Evolutionary conservation across 805 yeast genomes (phyloP).

Genomic region (Alloascoidea africana): DNA sequence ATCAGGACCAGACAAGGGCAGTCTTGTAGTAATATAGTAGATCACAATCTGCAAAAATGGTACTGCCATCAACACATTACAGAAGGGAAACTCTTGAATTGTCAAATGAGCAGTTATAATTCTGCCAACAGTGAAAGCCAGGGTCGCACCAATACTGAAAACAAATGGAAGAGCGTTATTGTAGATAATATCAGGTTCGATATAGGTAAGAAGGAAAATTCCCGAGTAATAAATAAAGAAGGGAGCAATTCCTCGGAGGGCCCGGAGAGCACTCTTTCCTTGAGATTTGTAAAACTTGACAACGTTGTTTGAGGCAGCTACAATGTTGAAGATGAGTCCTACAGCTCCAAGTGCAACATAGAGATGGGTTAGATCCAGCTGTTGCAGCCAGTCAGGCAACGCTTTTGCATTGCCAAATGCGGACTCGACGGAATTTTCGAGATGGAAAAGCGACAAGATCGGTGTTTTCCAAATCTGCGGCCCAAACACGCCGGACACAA

Average conservation of each 20-base stretch:
- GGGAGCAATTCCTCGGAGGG: conserved; percentile 44
- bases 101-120: conserved; percentile 82
- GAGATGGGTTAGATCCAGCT: conserved; percentile 22
- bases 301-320: conserved; percentile 56
- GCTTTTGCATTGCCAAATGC: too few relatives aligned
- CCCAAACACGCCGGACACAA: conserved; percentile 55
- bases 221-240: conserved; percentile 43
- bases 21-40: conserved; percentile 3
- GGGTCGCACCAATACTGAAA: conserved; percentile 52
- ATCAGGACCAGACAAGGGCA: too few relatives aligned
- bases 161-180: conserved; percentile 35
- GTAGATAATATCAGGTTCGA: conserved; percentile 29
- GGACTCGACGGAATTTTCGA: neutral
- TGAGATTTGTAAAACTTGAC: conserved; percentile 26
- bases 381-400: conserved; percentile 3
- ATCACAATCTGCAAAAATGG: conserved; percentile 36
- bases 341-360: conserved; percentile 36
- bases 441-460: conserved; percentile 18
- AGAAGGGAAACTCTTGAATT: conserved; percentile 55
- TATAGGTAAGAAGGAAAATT: conserved; percentile 25
- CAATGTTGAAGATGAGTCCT: conserved; percentile 51
- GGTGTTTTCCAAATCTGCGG: conserved; percentile 46
- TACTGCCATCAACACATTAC: conserved; percentile 50
- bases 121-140: conserved; percentile 84
- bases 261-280: conserved; percentile 15